Percentiles rank a stretch among this genome's conserved stretches.
phyloP scores from a whole-genome alignment of 441 rosid genomes.

The Croton laevigatus region DNA sequence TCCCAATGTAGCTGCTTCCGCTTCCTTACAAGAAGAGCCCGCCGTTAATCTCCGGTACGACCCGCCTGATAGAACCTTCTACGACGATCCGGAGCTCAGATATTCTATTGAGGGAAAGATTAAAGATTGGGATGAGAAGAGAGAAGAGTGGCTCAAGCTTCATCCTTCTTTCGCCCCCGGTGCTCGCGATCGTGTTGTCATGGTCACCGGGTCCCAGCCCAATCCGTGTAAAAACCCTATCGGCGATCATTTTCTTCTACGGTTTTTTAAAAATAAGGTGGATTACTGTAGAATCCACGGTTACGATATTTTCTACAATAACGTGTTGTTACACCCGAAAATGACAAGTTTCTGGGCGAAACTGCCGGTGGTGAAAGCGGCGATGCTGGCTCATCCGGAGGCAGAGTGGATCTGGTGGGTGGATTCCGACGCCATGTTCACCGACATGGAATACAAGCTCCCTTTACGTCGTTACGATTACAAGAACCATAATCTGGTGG shows the following conservation, averaged over 20 bases:
- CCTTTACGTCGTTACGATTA: slow-evolving; percentile 67
- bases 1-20: neutral
- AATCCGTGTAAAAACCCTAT: slow-evolving; percentile 74
- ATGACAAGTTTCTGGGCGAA: slow-evolving; percentile 85
- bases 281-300: slow-evolving; percentile 85
- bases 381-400: slow-evolving; percentile 96
- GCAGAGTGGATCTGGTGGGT: slow-evolving; percentile 99
- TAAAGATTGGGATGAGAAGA: slow-evolving; percentile 74
- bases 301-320: slow-evolving; percentile 68
- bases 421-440: slow-evolving; percentile 82
- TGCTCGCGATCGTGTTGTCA: slow-evolving; percentile 50
- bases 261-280: slow-evolving; percentile 84
- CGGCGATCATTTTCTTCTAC: slow-evolving; percentile 70
- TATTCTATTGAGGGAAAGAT: slow-evolving; percentile 58
- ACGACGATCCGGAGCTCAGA: slow-evolving; percentile 66
- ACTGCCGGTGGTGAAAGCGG: slow-evolving; percentile 61
- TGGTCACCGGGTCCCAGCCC: slow-evolving; percentile 81
- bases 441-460: slow-evolving; percentile 86
- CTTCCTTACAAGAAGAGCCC: slow-evolving; percentile 16
- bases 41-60: slow-evolving; percentile 43
- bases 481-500: slow-evolving; percentile 63
- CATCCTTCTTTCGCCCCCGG: slow-evolving; percentile 67
- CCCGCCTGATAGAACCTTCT: slow-evolving; percentile 50
- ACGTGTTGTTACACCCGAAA: slow-evolving; percentile 60
- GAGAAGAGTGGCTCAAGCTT: slow-evolving; percentile 58